Conservation (phyloP, 2,329 filamentous ascomycete genomes). For the Xylaria sp. region DNA sequence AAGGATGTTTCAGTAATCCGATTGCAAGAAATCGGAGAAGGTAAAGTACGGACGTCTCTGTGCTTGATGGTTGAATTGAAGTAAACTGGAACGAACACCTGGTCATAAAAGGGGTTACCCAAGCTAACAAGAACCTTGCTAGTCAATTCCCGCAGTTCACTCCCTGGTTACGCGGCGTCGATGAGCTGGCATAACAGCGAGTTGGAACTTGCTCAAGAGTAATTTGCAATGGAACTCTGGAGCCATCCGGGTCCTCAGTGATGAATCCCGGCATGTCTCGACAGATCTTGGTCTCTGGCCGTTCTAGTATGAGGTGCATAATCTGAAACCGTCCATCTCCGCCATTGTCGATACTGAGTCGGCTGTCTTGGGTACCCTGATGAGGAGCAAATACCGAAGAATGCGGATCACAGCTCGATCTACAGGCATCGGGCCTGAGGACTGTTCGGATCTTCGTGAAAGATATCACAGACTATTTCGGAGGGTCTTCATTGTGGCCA, state of each 20-base stretch:
- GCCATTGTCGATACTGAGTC: slow-evolving; percentile 9
- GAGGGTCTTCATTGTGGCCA: not conserved
- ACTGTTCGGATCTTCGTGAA: not conserved
- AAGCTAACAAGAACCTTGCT: not conserved
- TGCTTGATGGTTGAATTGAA: not conserved
- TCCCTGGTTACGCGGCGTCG: not conserved
- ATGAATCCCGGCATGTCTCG: slow-evolving; percentile 9
- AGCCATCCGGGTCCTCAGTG: slow-evolving; percentile 6
- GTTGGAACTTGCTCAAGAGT: slow-evolving; percentile 3
- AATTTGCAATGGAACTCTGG: slow-evolving; percentile 2
- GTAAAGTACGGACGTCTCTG: not conserved
- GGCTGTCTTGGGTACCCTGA: slow-evolving; percentile 7
- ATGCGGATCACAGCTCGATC: slow-evolving; percentile 12
- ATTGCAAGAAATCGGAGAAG: not conserved
- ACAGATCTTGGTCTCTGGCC: slow-evolving; percentile 3
- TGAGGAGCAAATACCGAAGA: slow-evolving; percentile 10
- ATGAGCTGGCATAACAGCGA: not conserved
- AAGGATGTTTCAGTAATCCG: not conserved
- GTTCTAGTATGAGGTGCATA: slow-evolving; percentile 12
- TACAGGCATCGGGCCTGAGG: not conserved
- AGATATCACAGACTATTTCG: not conserved
- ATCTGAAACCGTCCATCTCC: not conserved
- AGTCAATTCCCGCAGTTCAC: not conserved
- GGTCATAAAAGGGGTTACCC: slow-evolving; percentile 10
- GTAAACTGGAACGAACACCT: not conserved